phyloP scores from a whole-genome alignment of 139 green algal genomes.

The Chlorella sp. region DNA sequence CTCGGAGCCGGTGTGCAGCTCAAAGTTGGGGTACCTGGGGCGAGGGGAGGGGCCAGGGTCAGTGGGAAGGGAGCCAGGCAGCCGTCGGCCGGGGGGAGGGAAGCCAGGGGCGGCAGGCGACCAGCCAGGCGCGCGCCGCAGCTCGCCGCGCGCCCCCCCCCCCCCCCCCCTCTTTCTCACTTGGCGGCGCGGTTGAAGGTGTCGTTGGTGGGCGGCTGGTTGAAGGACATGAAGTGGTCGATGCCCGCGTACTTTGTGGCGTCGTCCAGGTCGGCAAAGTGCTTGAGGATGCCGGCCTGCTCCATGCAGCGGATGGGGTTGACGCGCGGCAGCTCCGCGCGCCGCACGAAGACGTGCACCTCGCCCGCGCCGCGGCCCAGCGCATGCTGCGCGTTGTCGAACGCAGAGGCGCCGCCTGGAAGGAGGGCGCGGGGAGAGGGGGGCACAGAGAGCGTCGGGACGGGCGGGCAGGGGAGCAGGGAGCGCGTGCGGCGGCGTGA shows the following conservation, averaged over 20 bases:
- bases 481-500: not conserved
- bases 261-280: conserved; percentile 49
- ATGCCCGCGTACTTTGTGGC: conserved; percentile 52
- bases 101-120: too few relatives aligned
- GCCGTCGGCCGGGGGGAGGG: too few relatives aligned
- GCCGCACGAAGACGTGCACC: conserved; percentile 49
- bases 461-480: not conserved
- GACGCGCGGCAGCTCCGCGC: conserved; percentile 42
- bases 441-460: not conserved
- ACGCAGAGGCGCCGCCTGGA: conserved; percentile 35
- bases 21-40: conserved; percentile 39
- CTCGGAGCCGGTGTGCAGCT: conserved; percentile 39
- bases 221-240: conserved; percentile 44
- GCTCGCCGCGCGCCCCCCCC: too few relatives aligned
- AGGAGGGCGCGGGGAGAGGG: not conserved
- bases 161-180: too few relatives aligned
- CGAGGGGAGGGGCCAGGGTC: too few relatives aligned
- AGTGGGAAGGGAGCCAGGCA: too few relatives aligned
- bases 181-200: conserved; percentile 43
- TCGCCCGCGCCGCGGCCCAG: conserved; percentile 33
- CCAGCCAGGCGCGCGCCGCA: too few relatives aligned
- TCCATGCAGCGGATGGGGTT: conserved; percentile 51
- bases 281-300: conserved; percentile 40
- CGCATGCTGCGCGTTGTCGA: conserved; percentile 53
- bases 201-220: conserved; percentile 50